Evolutionary conservation across 306 rosid species (phyloP).

Genomic region (Glycyrrhiza uralensis): DNA sequence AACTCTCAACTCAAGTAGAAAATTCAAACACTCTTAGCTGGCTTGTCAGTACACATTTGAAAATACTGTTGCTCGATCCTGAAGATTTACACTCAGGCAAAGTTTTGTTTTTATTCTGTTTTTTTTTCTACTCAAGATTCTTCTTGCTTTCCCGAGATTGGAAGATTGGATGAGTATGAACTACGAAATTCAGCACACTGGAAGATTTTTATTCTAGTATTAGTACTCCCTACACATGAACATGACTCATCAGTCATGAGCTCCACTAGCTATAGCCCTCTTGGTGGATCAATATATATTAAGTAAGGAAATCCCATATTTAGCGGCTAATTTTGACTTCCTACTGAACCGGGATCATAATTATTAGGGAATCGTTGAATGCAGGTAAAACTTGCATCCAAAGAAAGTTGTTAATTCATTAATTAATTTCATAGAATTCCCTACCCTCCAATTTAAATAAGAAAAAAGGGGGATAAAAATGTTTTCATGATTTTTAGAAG

Average conservation of each 20-base stretch:
- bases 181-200: constrained; percentile 27
- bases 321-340: constrained; percentile 2
- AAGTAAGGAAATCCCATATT: neutral
- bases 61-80: constrained; percentile 20
- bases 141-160: constrained; percentile 37
- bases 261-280: neutral
- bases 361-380: no score
- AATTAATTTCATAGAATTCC: no score
- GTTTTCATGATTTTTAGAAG: no score
- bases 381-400: no score
- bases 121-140: constrained; percentile 25
- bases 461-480: no score
- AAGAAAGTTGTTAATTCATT: no score
- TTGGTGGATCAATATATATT: neutral
- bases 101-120: constrained; percentile 30
- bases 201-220: constrained; percentile 20
- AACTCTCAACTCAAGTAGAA: constrained; percentile 20
- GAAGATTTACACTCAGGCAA: constrained; percentile 20
- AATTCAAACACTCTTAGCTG: constrained; percentile 39
- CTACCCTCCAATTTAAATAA: no score
- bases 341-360: neutral
- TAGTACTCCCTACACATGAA: neutral
- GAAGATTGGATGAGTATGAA: constrained; percentile 33
- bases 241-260: constrained; percentile 32
- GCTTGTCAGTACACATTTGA: constrained; percentile 41